Conservation (phyloP, 352 stramenopile genomes). For the Pythium myriotylum region DNA sequence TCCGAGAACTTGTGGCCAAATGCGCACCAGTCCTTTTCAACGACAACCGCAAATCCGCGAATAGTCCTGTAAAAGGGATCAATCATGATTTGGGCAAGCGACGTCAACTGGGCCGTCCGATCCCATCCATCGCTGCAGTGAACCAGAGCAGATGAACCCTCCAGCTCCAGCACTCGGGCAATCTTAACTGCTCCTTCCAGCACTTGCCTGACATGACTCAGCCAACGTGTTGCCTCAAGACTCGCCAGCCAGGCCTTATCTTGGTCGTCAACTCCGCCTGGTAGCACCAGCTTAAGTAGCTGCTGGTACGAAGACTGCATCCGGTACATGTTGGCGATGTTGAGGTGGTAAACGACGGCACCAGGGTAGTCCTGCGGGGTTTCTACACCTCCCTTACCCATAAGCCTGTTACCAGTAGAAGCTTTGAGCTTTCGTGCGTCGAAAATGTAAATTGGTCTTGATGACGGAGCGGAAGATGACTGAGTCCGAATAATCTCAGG, state of each 20-base stretch:
- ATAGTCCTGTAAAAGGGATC: constrained; percentile 89
- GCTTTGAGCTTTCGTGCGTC: constrained; percentile 90
- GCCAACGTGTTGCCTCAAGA: constrained; percentile 79
- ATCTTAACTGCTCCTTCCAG: constrained; percentile 85
- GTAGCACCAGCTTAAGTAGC: constrained; percentile 72
- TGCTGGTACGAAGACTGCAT: constrained; percentile 84
- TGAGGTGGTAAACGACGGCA: constrained; percentile 80
- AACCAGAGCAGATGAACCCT: constrained; percentile 81
- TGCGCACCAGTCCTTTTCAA: constrained; percentile 88
- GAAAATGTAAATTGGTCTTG: constrained; percentile 87
- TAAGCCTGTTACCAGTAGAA: constrained; percentile 88
- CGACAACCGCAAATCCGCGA: constrained; percentile 70
- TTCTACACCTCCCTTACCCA: constrained; percentile 92
- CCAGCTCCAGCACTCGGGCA: constrained; percentile 81
- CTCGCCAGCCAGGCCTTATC: constrained; percentile 72
- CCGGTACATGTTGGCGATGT: constrained; percentile 94
- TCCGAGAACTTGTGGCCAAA: constrained; percentile 89
- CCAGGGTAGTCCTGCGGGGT: constrained; percentile 80
- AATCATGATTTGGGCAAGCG: constrained; percentile 86
- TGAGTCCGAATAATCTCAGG: constrained; percentile 83
- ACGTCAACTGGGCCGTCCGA: constrained; percentile 76
- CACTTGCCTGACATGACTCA: constrained; percentile 84
- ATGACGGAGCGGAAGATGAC: constrained; percentile 59
- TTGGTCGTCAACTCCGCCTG: constrained; percentile 61
- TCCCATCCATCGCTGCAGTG: constrained; percentile 91